These are phyloP conservation scores for Mycena sp. DNA, from an alignment of 1,284 basidiomycete genomes.

Conservation along the genomic window DNA sequence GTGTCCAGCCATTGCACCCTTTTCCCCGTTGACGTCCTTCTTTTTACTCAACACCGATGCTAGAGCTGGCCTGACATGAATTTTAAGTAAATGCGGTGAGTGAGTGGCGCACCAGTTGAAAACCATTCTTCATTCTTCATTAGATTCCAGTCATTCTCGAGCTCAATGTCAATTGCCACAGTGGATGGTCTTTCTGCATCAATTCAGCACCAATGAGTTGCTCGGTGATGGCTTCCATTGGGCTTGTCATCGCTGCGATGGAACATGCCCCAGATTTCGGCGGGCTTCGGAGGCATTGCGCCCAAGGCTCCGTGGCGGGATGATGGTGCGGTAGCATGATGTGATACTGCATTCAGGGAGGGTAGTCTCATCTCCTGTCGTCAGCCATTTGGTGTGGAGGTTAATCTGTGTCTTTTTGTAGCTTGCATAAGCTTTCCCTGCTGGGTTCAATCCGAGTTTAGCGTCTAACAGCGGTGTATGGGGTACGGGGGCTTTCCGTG, in stretches of 20 bases:
- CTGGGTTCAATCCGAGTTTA: too few relatives aligned
- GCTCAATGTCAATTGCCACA: neutral
- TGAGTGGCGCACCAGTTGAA: neutral
- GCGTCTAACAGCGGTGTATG: too few relatives aligned
- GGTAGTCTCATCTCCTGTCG: too few relatives aligned
- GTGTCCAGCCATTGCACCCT: slow-evolving; percentile 17
- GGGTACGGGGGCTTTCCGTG: too few relatives aligned
- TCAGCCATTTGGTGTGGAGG: too few relatives aligned
- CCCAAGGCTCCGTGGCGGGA: too few relatives aligned
- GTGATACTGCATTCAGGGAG: too few relatives aligned
- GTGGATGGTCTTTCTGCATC: neutral
- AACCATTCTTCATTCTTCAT: slow-evolving; percentile 12
- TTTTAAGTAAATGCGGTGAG: neutral
- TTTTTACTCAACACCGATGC: neutral
- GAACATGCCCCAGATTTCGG: slow-evolving; percentile 9
- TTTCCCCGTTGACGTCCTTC: slow-evolving; percentile 8
- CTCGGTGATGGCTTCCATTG: slow-evolving; percentile 9
- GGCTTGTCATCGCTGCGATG: slow-evolving; percentile 10
- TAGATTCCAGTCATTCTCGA: neutral
- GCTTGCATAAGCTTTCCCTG: too few relatives aligned
- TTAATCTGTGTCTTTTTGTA: too few relatives aligned
- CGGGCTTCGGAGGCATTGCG: neutral
- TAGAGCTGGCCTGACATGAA: neutral
- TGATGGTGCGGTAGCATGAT: too few relatives aligned
- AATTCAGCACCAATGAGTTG: slow-evolving; percentile 14